These are phyloP conservation scores for Podospora australis DNA, from an alignment of 495 filamentous ascomycete species.

Conservation along the genomic window DNA sequence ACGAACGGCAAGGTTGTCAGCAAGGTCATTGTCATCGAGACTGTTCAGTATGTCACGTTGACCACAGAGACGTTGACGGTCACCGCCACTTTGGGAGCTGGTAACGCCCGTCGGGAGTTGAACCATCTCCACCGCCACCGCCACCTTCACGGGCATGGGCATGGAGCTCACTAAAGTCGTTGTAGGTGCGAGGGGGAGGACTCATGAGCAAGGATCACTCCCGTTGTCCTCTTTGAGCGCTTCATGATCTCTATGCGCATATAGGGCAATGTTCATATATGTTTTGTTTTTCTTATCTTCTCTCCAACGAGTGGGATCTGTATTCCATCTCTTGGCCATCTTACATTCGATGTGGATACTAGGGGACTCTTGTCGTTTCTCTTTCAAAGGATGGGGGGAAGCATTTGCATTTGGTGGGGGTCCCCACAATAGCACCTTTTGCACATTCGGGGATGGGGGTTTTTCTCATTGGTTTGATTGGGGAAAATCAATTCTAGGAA, in stretches of 20 bases:
- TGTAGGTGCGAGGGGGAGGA: background rate
- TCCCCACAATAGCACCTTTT: too few relatives aligned
- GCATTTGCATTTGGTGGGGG: too few relatives aligned
- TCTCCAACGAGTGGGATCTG: background rate
- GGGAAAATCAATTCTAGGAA: conserved; percentile 1
- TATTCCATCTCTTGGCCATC: conserved; percentile 5
- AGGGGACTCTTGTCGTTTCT: conserved; percentile 3
- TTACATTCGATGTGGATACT: conserved; percentile 10
- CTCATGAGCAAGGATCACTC: too few relatives aligned
- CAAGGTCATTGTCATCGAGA: conserved; percentile 41
- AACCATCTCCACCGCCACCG: conserved; percentile 19
- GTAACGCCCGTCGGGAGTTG: conserved; percentile 20
- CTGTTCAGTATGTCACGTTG: conserved; percentile 36
- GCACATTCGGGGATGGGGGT: too few relatives aligned
- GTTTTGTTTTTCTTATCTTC: conserved; percentile 1
- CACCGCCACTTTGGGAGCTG: conserved; percentile 15
- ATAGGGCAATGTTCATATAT: background rate
- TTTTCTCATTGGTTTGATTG: too few relatives aligned
- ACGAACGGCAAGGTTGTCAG: conserved; percentile 34
- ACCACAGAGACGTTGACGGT: conserved; percentile 19
- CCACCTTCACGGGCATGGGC: conserved; percentile 1
- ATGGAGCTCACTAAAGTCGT: conserved; percentile 7
- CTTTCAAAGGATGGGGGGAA: conserved; percentile 1
- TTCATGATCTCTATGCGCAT: background rate
- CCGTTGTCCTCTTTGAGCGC: too few relatives aligned